Percentiles rank a stretch among this genome's conserved stretches.
phyloP scores from a whole-genome alignment of 1,284 basidiomycete species.

The Malassezia dermatis region DNA sequence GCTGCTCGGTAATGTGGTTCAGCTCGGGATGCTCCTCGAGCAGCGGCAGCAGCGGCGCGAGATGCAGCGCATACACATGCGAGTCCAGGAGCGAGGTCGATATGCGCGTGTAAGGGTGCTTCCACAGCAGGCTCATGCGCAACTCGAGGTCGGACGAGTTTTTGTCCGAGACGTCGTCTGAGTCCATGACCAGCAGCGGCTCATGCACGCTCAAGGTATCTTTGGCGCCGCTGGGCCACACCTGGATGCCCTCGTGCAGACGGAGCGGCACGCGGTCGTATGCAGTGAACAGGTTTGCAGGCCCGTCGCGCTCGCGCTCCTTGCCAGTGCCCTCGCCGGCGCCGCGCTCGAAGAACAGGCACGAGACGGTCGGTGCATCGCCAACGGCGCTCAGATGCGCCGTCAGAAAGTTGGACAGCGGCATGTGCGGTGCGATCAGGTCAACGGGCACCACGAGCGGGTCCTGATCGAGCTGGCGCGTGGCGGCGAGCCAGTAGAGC shows the following conservation, averaged over 20 bases:
- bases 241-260: constrained; percentile 16
- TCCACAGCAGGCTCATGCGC: constrained; percentile 35
- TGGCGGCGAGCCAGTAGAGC: constrained; percentile 41
- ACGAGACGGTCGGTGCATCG: constrained; percentile 27
- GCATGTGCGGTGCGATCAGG: constrained; percentile 32
- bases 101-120: constrained; percentile 27
- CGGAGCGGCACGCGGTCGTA: constrained; percentile 21
- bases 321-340: constrained; percentile 40
- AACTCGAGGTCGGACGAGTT: constrained; percentile 33
- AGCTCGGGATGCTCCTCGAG: constrained; percentile 29
- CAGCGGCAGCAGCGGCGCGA: constrained; percentile 27
- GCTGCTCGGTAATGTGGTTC: constrained; percentile 38
- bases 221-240: constrained; percentile 2
- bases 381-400: constrained; percentile 24
- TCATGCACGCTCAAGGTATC: constrained; percentile 20
- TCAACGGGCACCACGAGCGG: constrained; percentile 45
- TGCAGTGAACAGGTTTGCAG: constrained; percentile 33
- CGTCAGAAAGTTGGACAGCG: constrained; percentile 31
- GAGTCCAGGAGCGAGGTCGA: constrained; percentile 40
- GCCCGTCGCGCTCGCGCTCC: constrained; percentile 43
- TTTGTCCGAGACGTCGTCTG: constrained; percentile 30
- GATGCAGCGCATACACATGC: constrained; percentile 38
- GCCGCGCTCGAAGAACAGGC: constrained; percentile 38
- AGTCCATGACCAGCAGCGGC: constrained; percentile 32
- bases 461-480: constrained; percentile 37